phyloP scores from a whole-genome alignment of 2,329 filamentous ascomycete species.

The Neofusicoccum parvum region DNA sequence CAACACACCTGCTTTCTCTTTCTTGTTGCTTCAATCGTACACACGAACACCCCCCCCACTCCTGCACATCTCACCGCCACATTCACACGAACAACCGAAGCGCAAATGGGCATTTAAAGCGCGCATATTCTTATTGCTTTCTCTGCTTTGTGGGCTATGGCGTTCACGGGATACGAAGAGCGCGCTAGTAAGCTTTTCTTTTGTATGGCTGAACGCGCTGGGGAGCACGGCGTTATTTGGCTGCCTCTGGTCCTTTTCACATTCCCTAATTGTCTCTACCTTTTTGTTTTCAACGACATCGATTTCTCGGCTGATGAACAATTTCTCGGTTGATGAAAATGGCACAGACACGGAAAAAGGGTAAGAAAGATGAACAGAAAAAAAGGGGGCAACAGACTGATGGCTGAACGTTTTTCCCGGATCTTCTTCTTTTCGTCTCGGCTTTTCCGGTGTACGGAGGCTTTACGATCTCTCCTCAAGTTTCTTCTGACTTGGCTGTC shows the following conservation, averaged over 20 bases:
- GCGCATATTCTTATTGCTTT: slow-evolving; percentile 5
- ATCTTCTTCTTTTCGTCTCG: slow-evolving; percentile 2
- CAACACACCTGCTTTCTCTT: neutral
- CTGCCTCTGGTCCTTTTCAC: neutral
- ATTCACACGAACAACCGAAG: slow-evolving; percentile 1
- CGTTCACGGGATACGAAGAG: slow-evolving; percentile 1
- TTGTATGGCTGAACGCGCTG: slow-evolving; percentile 15
- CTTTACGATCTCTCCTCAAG: slow-evolving; percentile 2
- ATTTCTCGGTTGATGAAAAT: slow-evolving; percentile 8
- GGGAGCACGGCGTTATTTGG: slow-evolving; percentile 9
- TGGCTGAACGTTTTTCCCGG: slow-evolving; percentile 5
- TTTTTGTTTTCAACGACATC: neutral
- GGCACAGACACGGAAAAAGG: slow-evolving; percentile 5
- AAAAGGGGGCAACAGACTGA: slow-evolving; percentile 9
- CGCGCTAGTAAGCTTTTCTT: slow-evolving; percentile 23
- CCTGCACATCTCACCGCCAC: slow-evolving; percentile 7
- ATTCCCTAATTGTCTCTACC: neutral
- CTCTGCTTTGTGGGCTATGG: neutral
- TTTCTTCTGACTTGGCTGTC: neutral
- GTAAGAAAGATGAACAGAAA: neutral
- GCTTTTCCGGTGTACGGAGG: slow-evolving; percentile 1
- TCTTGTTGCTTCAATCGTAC: neutral
- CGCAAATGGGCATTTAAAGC: slow-evolving; percentile 7
- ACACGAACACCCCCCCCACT: neutral
- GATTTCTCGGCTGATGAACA: slow-evolving; percentile 1